phyloP scores from a whole-genome alignment of 108 stramenopile genomes.

The Nannochloropsis granulata region DNA sequence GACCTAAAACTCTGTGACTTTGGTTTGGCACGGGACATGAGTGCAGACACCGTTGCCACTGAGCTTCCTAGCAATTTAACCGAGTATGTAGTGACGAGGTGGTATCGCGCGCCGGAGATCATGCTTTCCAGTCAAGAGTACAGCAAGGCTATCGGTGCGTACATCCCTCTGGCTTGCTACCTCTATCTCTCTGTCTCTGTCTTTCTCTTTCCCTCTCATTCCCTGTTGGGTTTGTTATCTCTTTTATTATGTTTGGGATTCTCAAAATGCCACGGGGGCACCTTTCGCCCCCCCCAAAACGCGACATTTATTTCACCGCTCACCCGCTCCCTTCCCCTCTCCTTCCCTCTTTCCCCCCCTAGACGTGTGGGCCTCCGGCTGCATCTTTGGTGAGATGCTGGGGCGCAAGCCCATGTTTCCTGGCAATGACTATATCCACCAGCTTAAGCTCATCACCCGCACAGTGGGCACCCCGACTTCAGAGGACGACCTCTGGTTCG shows the following conservation, averaged over 20 bases:
- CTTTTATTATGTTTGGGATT: too few species aligned
- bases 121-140: conserved; percentile 48
- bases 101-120: conserved; percentile 95
- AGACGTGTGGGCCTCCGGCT: conserved; percentile 23
- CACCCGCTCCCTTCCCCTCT: neutral
- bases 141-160: neutral
- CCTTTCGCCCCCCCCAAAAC: too few species aligned
- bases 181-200: too few species aligned
- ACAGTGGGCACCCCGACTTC: conserved; percentile 7
- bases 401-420: conserved; percentile 10
- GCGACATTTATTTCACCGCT: neutral
- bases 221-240: too few species aligned
- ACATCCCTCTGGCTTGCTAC: neutral
- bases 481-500: conserved; percentile 18
- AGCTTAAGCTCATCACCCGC: conserved; percentile 13
- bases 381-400: conserved; percentile 27
- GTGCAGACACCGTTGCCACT: neutral
- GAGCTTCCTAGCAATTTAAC: conserved; percentile 47
- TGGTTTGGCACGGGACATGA: conserved; percentile 23
- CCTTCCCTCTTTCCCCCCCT: neutral
- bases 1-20: conserved; percentile 29
- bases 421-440: conserved; percentile 27
- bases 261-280: too few species aligned
- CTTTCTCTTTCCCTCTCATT: neutral
- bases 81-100: conserved; percentile 90